phyloP scores from a whole-genome alignment of 129 eudicot genomes.

The Helichrysum umbraculigerum region DNA sequence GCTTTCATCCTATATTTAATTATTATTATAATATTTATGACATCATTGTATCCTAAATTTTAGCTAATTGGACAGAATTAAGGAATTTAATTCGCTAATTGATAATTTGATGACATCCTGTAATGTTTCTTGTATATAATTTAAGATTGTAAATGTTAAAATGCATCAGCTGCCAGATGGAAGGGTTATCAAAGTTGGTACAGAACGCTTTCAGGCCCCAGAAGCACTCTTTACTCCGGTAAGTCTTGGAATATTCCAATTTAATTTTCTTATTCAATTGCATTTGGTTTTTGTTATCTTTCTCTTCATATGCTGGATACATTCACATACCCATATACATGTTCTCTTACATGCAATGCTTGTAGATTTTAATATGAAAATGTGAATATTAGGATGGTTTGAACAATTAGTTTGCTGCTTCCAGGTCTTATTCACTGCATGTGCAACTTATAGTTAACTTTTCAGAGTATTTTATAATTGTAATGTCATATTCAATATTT shows the following conservation, averaged over 20 bases:
- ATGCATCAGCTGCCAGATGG: conserved; percentile 90
- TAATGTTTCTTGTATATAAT: no score
- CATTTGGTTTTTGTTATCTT: neutral
- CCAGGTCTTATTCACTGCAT: conserved; percentile 9
- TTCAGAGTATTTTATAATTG: neutral
- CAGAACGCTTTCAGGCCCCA: conserved; percentile 97
- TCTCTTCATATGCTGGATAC: neutral
- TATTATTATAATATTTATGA: no score
- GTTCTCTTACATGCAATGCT: conserved; percentile 14
- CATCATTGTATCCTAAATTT: no score
- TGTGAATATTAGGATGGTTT: conserved; percentile 16
- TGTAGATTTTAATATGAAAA: conserved; percentile 8
- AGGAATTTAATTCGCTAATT: no score
- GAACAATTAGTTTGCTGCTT: conserved; percentile 6
- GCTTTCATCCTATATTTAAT: no score
- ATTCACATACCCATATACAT: neutral
- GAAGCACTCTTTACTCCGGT: conserved; percentile 99
- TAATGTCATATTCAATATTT: conserved; percentile 7
- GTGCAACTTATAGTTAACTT: neutral
- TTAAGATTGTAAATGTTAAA: conserved; percentile 20
- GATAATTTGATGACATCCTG: no score
- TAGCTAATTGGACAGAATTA: no score
- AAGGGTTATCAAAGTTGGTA: conserved; percentile 95
- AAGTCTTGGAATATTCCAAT: conserved; percentile 28
- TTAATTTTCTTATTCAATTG: neutral